Evolutionary conservation across 192 early-diverging fungal genomes (phyloP).

Genomic region (Coemansia sp.): DNA sequence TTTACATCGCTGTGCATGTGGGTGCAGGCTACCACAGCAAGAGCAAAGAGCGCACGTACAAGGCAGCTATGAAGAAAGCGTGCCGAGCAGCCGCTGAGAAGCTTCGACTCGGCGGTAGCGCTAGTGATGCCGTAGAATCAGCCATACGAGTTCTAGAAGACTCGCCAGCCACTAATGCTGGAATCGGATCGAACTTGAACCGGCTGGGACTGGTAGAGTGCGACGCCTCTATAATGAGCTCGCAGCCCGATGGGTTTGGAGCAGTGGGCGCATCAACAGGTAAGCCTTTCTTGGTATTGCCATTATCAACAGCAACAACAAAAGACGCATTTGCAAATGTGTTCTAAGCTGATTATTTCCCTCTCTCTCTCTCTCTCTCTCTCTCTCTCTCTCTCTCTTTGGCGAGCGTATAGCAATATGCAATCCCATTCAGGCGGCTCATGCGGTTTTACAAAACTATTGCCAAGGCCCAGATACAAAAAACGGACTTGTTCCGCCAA

Average conservation of each 20-base stretch:
- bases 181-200: conserved; percentile 81
- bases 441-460: conserved; percentile 54
- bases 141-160: conserved; percentile 53
- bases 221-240: conserved; percentile 84
- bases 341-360: neutral
- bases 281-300: neutral
- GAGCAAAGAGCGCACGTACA: conserved; percentile 19
- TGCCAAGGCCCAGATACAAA: conserved; percentile 2
- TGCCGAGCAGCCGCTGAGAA: conserved; percentile 23
- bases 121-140: conserved; percentile 27
- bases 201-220: conserved; percentile 77
- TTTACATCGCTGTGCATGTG: conserved; percentile 40
- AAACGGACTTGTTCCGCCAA: conserved; percentile 59
- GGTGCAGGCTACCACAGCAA: conserved; percentile 45
- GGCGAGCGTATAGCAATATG: conserved; percentile 51
- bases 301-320: conserved; percentile 16
- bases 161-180: conserved; percentile 61
- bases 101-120: conserved; percentile 8
- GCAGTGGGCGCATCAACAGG: conserved; percentile 74
- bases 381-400: neutral
- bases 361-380: no score
- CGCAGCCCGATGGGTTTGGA: conserved; percentile 67
- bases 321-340: neutral
- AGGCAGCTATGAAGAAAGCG: conserved; percentile 26
- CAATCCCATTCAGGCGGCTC: conserved; percentile 67